Base-by-base conservation (phyloP, 2,329 filamentous ascomycete genomes). In the Harringtonia lauricola region DNA sequence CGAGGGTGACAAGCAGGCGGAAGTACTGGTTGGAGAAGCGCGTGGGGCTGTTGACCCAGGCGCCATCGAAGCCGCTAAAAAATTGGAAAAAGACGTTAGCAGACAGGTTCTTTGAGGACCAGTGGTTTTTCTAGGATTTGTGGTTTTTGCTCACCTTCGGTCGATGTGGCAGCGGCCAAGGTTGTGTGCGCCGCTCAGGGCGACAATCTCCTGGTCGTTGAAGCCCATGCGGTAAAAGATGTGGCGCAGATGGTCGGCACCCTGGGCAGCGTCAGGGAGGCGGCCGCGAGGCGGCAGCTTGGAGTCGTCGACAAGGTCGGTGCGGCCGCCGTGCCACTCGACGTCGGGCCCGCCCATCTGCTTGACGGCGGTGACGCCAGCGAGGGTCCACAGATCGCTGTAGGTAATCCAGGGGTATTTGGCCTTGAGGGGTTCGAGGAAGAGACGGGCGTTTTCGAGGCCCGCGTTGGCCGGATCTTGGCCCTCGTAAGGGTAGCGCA, bases 201-300 rank as follows among this genome's bases (percentile, higher is more conserved):
- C 90, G 38, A 95, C 89, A 60, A 95, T 95, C 66, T 95, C 88
- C 57, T 83, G 85, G 67, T 96, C 90, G 64, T 92, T 83, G 75
- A 95, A 95, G 52, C 89, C 89, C 89, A 95, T 95, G 60, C 90
- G 86, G 63, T 80, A 76, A 67, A 95, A 96, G 70, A 95, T 89
- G 66, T 77, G 77, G 56, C 90, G 83, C 55, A 95, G 74, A 67
- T 95, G 90, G 58, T 79, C 76, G 48, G 80, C 70, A 47, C 76
- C 82, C 72, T 95, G 78, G 55, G 77, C 64, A 41, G 74, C 90
- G 60, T 96, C 88, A 51, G 89, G 84, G 18, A 88, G 74, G 3
- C 60, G 45, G 1, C 78, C 77, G 1, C 72, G 65, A 1, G 76
- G 75, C 1, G 76, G 74, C 10, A 79, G 58, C 55, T 74, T 75